Conservation (phyloP, 352 stramenopile genomes). For the Phytophthora europaea region DNA sequence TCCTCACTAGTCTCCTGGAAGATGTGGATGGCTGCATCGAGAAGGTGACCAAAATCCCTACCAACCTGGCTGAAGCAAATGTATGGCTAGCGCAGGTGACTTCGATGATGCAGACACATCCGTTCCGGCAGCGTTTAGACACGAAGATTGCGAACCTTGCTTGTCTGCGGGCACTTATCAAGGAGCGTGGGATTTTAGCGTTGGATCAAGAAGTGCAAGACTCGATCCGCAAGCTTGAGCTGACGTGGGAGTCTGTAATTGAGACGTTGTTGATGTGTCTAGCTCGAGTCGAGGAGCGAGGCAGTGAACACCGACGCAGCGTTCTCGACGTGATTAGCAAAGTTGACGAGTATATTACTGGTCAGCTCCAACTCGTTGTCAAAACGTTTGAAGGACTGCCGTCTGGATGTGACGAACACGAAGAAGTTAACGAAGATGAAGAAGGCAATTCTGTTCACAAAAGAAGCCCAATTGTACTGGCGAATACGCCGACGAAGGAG, state of each 20-base stretch:
- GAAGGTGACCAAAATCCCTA: slow-evolving; percentile 69
- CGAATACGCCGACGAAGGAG: slow-evolving; percentile 13
- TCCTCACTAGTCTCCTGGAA: slow-evolving; percentile 53
- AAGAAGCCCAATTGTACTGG: too few species aligned
- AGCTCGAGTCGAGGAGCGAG: slow-evolving; percentile 62
- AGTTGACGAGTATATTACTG: slow-evolving; percentile 51
- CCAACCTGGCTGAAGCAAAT: slow-evolving; percentile 54
- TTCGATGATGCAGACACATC: slow-evolving; percentile 63
- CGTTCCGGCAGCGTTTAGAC: slow-evolving; percentile 64
- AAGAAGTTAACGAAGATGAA: background rate
- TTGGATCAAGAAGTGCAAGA: slow-evolving; percentile 24
- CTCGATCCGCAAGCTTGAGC: slow-evolving; percentile 57
- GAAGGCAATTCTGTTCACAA: background rate
- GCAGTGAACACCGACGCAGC: slow-evolving; percentile 71
- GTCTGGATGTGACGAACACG: slow-evolving; percentile 34
- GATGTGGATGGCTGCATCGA: slow-evolving; percentile 70
- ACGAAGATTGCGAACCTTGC: slow-evolving; percentile 62
- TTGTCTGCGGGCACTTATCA: slow-evolving; percentile 53
- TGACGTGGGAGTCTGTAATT: slow-evolving; percentile 71
- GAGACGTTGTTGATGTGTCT: slow-evolving; percentile 75
- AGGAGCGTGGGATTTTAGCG: slow-evolving; percentile 25
- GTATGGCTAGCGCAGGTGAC: slow-evolving; percentile 60
- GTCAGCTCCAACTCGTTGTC: slow-evolving; percentile 50
- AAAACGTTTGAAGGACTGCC: slow-evolving; percentile 51
- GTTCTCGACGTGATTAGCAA: slow-evolving; percentile 60